Percentiles rank a stretch among this genome's conserved stretches.
Conservation (phyloP, 2,329 filamentous ascomycete genomes). For the Orbilia javanica region DNA sequence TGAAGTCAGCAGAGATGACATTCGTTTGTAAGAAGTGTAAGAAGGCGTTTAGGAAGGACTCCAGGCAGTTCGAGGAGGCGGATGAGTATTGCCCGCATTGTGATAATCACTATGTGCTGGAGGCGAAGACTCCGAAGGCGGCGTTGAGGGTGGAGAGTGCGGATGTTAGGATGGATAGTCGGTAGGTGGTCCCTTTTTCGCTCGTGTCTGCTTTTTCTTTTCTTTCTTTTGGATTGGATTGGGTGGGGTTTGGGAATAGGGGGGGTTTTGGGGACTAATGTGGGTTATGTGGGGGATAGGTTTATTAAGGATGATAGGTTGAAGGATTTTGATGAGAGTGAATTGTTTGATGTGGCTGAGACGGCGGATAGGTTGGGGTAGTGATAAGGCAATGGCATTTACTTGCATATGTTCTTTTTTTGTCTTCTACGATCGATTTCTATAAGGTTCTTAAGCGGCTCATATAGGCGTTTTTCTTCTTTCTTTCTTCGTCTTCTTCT, state of each 20-base stretch:
- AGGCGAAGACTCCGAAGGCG: constrained; percentile 85
- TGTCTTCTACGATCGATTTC: not conserved
- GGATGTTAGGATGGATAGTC: constrained; percentile 84
- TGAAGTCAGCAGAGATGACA: constrained; percentile 85
- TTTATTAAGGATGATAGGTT: constrained; percentile 94
- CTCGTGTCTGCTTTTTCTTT: not conserved
- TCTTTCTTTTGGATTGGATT: too few relatives aligned
- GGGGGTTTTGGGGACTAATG: constrained; percentile 9
- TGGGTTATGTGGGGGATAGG: constrained; percentile 64
- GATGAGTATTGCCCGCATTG: constrained; percentile 99
- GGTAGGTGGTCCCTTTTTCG: constrained; percentile 65
- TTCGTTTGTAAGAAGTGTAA: constrained; percentile 99
- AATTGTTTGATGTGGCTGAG: constrained; percentile 58
- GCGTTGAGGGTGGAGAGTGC: constrained; percentile 89
- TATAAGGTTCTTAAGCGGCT: constrained; percentile 36
- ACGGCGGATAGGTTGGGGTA: constrained; percentile 59
- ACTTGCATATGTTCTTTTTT: not conserved
- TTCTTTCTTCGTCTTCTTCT: too few relatives aligned
- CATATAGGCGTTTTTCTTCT: constrained; percentile 49
- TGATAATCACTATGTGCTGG: constrained; percentile 97
- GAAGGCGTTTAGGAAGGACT: constrained; percentile 97
- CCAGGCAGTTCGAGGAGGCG: constrained; percentile 88
- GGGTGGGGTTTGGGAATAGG: not conserved
- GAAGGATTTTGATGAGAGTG: constrained; percentile 69
- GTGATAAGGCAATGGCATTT: not conserved